Base-by-base conservation (phyloP, 2,329 filamentous ascomycete species). In the Neofusicoccum umdonicola region DNA sequence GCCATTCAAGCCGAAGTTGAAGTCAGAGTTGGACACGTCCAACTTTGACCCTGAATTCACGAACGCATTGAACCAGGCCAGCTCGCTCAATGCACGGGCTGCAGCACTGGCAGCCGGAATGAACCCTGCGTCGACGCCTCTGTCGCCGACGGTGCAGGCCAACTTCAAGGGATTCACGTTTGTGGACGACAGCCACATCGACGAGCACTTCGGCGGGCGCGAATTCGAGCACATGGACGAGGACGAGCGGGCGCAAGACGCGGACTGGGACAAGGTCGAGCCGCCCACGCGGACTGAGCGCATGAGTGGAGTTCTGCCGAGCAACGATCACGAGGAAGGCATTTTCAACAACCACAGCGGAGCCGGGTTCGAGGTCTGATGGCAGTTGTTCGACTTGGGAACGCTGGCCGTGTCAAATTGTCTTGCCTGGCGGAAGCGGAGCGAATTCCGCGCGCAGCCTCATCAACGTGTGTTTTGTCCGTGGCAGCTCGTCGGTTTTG, bases 41-140 rank as follows among this genome's bases (percentile, higher is more conserved):
- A 98, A 99, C 79, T 99, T 99, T 74, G 95, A 99, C 72, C 95
- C 95, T 0, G 95, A 98, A 76, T 99, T 99, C 77, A 99, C 95
- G 61, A 97, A 95, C 69, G 95, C 95, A 5, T 81, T 98, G 65
- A 92, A 93, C 72, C 92, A 92, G 62, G 88, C 69, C 15, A 79
- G 90, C 1, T 97, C 93, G 0, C 83, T 98, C 65, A 98, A 98
- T 74, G 92, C 95, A 71, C 89, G 94, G 65, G 94, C 95, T 4
- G 92, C 92, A 13, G 92, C 92, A 7, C 78, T 98, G 57, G 92
- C 94, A 15, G 88, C 89, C 65, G 93, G 93, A 42, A 79, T 85
- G 52, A 91, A 95, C 74, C 89, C 91, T 5, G 91, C 92, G 7
- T 96, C 92, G 13, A 99, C 95, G 0, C 95, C 95, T 0, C 83